phyloP scores from a whole-genome alignment of 495 filamentous ascomycete species.

The Penicillium nucicola region DNA sequence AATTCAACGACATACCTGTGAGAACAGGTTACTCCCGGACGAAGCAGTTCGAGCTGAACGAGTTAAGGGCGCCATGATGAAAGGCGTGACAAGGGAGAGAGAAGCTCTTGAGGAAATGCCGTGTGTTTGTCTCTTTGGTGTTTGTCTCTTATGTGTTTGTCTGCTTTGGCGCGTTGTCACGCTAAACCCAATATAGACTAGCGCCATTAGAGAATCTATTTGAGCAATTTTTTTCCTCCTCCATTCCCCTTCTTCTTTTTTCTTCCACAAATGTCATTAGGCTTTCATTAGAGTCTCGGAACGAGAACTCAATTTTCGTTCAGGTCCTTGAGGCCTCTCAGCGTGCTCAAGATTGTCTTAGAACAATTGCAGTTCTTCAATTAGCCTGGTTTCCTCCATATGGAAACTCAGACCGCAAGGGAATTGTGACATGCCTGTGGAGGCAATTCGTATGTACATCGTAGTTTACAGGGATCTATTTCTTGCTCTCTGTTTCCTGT shows the following conservation, averaged over 20 bases:
- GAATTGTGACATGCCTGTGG: constrained; percentile 45
- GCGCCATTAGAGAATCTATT: constrained; percentile 27
- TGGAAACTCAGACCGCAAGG: constrained; percentile 53
- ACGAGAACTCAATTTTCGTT: constrained; percentile 92
- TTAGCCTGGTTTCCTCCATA: constrained; percentile 56
- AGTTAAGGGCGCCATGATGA: constrained; percentile 29
- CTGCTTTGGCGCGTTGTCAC: constrained; percentile 34
- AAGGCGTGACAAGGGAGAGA: constrained; percentile 5
- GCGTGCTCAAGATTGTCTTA: constrained; percentile 99
- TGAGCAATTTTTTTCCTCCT: constrained; percentile 17
- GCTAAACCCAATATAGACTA: constrained; percentile 31
- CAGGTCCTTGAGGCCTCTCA: constrained; percentile 79
- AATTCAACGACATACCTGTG: constrained; percentile 15
- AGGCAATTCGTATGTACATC: constrained; percentile 6
- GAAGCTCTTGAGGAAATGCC: constrained; percentile 13
- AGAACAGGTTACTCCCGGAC: constrained; percentile 4
- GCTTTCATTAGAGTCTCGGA: constrained; percentile 99
- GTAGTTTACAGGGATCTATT: neutral
- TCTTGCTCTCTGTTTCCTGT: constrained; percentile 30
- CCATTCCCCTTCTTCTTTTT: constrained; percentile 48
- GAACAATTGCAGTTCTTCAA: constrained; percentile 69
- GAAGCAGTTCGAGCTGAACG: constrained; percentile 18
- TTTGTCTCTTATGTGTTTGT: constrained; percentile 35
- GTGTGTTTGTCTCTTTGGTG: constrained; percentile 32
- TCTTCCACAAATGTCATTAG: constrained; percentile 81